A percentile compares a stretch with the other conserved stretches of the same genome.
Evolutionary conservation across 805 yeast species (phyloP).

Genomic region (Candida coquimbonensis): DNA sequence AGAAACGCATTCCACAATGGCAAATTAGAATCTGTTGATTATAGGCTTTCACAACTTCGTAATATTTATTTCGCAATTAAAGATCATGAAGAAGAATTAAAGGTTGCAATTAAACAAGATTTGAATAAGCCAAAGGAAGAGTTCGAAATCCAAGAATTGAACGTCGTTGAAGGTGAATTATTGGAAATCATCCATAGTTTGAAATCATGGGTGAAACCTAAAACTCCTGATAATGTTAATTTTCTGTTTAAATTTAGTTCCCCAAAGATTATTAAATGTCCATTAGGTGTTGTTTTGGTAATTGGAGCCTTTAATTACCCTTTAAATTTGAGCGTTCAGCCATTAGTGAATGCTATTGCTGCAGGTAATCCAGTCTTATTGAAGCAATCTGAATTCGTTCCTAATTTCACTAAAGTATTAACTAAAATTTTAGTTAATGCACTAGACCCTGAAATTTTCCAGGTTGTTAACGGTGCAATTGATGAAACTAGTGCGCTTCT

Average conservation of each 20-base stretch:
- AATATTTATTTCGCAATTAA: conserved; percentile 56
- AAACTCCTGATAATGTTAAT: conserved; percentile 18
- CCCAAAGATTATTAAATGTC: conserved; percentile 23
- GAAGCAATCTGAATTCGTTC: conserved; percentile 53
- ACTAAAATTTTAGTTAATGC: conserved; percentile 46
- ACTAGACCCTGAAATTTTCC: conserved; percentile 49
- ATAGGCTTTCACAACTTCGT: conserved; percentile 56
- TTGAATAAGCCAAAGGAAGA: conserved; percentile 62
- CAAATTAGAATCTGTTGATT: conserved; percentile 44
- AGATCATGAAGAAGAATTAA: conserved; percentile 49
- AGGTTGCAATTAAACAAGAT: conserved; percentile 56
- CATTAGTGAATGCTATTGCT: conserved; percentile 75
- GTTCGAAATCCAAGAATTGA: conserved; percentile 51
- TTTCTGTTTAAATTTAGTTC: conserved; percentile 14
- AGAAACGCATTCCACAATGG: conserved; percentile 30
- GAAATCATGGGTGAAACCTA: conserved; percentile 54
- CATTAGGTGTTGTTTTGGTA: conserved; percentile 64
- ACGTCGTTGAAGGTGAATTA: conserved; percentile 46
- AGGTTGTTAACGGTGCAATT: conserved; percentile 67
- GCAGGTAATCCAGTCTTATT: conserved; percentile 70
- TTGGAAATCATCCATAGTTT: conserved; percentile 52
- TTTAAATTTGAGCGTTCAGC: conserved; percentile 49
- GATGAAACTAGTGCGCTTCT: conserved; percentile 56
- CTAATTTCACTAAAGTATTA: conserved; percentile 50
- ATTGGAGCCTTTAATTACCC: conserved; percentile 85